Evolutionary conservation across 108 stramenopile species (phyloP).

Genomic region (Conticribra guillardii): DNA sequence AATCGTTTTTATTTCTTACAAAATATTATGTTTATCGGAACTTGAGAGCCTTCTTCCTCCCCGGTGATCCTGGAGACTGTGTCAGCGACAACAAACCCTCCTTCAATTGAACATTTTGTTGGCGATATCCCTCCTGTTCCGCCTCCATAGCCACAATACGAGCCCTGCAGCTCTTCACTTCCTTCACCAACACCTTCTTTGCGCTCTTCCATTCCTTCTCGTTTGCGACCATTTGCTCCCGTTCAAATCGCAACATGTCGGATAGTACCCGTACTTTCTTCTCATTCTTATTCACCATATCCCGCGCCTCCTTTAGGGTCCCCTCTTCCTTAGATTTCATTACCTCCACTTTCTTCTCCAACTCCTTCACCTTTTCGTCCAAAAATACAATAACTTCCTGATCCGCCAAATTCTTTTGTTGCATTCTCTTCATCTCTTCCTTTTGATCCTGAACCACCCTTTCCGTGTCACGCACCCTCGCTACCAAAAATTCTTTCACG

Average conservation of each 20-base stretch:
- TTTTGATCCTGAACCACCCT: constrained; percentile 38
- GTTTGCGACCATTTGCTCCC: constrained; percentile 68
- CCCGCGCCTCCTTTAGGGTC: constrained; percentile 42
- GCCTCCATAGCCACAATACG: constrained; percentile 78
- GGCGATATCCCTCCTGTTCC: constrained; percentile 73
- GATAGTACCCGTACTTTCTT: constrained; percentile 70
- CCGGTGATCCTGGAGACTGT: constrained; percentile 16
- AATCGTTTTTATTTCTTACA: too few species aligned
- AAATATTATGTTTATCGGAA: constrained; percentile 15
- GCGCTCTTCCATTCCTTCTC: constrained; percentile 81
- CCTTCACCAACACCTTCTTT: constrained; percentile 86
- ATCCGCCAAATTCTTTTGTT: constrained; percentile 77
- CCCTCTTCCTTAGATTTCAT: constrained; percentile 49
- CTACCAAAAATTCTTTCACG: constrained; percentile 80
- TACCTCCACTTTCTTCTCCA: constrained; percentile 57
- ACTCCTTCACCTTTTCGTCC: constrained; percentile 77
- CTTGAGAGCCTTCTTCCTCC: constrained; percentile 28
- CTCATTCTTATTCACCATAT: constrained; percentile 49
- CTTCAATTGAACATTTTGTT: constrained; percentile 78
- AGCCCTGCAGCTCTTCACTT: constrained; percentile 80
- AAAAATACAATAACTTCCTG: constrained; percentile 92
- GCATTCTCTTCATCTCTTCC: constrained; percentile 63
- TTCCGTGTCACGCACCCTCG: constrained; percentile 78
- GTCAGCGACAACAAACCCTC: constrained; percentile 25
- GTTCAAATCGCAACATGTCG: constrained; percentile 84